Percentiles rank a stretch among this genome's conserved stretches.
phyloP scores from a whole-genome alignment of 352 stramenopile genomes.

The Phytopythium ostracodes region DNA sequence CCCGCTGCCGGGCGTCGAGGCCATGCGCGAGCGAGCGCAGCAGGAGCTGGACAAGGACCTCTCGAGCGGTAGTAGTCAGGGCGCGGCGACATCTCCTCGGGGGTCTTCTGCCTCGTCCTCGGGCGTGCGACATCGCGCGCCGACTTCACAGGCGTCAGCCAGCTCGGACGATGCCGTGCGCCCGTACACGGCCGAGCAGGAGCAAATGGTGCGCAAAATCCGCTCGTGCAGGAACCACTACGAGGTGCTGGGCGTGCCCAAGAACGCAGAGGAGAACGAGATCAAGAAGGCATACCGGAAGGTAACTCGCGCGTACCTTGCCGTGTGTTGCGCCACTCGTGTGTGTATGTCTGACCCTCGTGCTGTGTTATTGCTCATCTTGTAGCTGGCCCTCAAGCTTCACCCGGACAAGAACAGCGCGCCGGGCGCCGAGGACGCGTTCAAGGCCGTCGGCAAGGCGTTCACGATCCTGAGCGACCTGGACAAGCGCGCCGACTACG shows the following conservation, averaged over 20 bases:
- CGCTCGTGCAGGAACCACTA: constrained; percentile 87
- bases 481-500: constrained; percentile 87
- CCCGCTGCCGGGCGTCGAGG: constrained; percentile 79
- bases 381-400: constrained; percentile 84
- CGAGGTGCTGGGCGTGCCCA: constrained; percentile 76
- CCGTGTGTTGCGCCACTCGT: background rate
- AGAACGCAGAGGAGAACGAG: constrained; percentile 75
- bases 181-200: constrained; percentile 75
- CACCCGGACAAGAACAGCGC: constrained; percentile 96
- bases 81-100: constrained; percentile 21
- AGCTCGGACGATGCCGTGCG: constrained; percentile 37
- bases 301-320: constrained; percentile 22
- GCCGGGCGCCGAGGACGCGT: constrained; percentile 95
- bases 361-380: constrained; percentile 5
- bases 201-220: constrained; percentile 87
- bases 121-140: constrained; percentile 29
- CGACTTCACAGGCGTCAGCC: constrained; percentile 26
- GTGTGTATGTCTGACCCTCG: background rate
- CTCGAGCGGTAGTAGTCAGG: background rate
- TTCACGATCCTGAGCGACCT: constrained; percentile 91
- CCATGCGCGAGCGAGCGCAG: constrained; percentile 68
- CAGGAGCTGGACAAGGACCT: constrained; percentile 50
- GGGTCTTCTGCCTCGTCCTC: constrained; percentile 8
- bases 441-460: constrained; percentile 94
- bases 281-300: constrained; percentile 92